These are phyloP conservation scores for Ogataea hybrid DNA, from an alignment of 1,139 yeast species.

Conservation along the genomic window DNA sequence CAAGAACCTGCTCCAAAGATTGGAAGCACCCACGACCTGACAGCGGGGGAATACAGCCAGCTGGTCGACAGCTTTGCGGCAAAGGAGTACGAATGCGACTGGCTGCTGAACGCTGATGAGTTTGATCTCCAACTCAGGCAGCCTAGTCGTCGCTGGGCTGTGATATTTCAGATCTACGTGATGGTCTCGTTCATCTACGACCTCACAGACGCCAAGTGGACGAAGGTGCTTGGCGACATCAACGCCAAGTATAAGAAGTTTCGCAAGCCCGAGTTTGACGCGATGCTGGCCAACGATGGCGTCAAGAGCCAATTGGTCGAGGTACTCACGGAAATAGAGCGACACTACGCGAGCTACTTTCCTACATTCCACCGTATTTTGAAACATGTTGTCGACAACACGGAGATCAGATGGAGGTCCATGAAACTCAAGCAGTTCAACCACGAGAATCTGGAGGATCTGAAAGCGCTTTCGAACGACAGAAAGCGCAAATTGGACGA, in stretches of 20 bases:
- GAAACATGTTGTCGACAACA: slow-evolving; percentile 16
- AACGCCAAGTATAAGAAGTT: slow-evolving; percentile 19
- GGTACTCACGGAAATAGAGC: slow-evolving; percentile 15
- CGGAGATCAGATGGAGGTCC: slow-evolving; percentile 27
- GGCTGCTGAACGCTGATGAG: slow-evolving; percentile 25
- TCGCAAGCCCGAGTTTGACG: slow-evolving; percentile 19
- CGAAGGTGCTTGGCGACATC: slow-evolving; percentile 14
- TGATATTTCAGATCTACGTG: slow-evolving; percentile 25
- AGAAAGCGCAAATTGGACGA: slow-evolving; percentile 26
- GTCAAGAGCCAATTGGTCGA: slow-evolving; percentile 12
- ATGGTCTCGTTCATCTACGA: slow-evolving; percentile 22
- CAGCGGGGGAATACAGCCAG: slow-evolving; percentile 5
- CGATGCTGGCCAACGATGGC: slow-evolving; percentile 15
- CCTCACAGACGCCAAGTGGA: slow-evolving; percentile 20
- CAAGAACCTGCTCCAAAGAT: slow-evolving; percentile 5
- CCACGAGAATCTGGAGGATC: slow-evolving; percentile 21
- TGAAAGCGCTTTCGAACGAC: slow-evolving; percentile 14
- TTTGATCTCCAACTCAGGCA: slow-evolving; percentile 22
- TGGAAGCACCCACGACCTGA: not conserved
- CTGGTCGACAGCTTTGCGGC: slow-evolving; percentile 10
- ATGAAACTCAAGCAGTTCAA: slow-evolving; percentile 30
- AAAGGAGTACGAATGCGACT: slow-evolving; percentile 23
- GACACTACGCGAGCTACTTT: slow-evolving; percentile 14
- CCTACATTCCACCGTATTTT: slow-evolving; percentile 13
- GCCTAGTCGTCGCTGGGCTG: slow-evolving; percentile 17